Conservation (phyloP, 2,329 filamentous ascomycete genomes). For the Fusarium buharicum region DNA sequence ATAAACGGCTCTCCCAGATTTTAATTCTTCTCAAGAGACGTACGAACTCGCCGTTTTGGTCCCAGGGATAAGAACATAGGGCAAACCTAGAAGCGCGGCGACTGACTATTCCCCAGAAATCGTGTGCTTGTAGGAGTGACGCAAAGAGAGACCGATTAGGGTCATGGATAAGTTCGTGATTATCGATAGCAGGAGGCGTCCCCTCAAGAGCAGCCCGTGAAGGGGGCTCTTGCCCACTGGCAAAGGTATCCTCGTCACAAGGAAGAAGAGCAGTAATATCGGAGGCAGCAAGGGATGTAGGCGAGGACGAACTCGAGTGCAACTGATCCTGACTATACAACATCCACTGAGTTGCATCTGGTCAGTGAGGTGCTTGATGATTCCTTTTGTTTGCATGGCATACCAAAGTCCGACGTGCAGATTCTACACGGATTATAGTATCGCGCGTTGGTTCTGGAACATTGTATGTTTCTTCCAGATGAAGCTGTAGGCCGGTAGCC, state of each 20-base stretch:
- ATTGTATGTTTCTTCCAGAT: slow-evolving; percentile 65
- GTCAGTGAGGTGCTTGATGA: slow-evolving; percentile 7
- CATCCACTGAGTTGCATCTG: slow-evolving; percentile 60
- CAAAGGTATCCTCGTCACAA: slow-evolving; percentile 63
- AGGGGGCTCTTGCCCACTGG: slow-evolving; percentile 57
- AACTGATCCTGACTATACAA: slow-evolving; percentile 68
- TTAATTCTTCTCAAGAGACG: slow-evolving; percentile 55
- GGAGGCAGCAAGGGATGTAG: slow-evolving; percentile 61
- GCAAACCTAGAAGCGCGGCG: slow-evolving; percentile 59
- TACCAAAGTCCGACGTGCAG: slow-evolving; percentile 66
- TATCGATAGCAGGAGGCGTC: slow-evolving; percentile 60
- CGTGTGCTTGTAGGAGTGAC: slow-evolving; percentile 64
- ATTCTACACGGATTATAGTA: slow-evolving; percentile 62
- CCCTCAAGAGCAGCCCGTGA: slow-evolving; percentile 64
- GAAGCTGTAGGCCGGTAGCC: slow-evolving; percentile 65
- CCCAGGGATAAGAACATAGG: slow-evolving; percentile 58
- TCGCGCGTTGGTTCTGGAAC: slow-evolving; percentile 56
- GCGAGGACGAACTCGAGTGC: slow-evolving; percentile 63
- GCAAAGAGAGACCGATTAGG: slow-evolving; percentile 64
- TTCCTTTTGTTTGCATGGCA: slow-evolving; percentile 34
- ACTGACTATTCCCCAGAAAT: slow-evolving; percentile 64
- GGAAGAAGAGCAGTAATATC: slow-evolving; percentile 67
- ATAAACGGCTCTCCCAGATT: slow-evolving; percentile 61
- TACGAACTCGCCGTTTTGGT: slow-evolving; percentile 60
- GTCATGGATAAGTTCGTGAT: slow-evolving; percentile 57